These are phyloP conservation scores for Chaetoscypha palmicola DNA, from an alignment of 2,329 filamentous ascomycete species.

Conservation along the genomic window DNA sequence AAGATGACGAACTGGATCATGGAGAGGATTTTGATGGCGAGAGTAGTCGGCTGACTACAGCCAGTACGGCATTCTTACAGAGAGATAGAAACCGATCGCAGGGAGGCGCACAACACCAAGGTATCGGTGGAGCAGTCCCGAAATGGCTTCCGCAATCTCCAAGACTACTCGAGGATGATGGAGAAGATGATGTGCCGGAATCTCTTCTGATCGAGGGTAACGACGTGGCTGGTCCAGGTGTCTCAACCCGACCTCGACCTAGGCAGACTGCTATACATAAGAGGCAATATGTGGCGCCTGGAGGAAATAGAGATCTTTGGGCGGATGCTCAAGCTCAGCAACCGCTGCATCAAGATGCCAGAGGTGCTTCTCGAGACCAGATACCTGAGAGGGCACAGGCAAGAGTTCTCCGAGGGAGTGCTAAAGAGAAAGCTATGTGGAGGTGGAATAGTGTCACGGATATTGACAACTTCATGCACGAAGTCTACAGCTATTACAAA, in stretches of 20 bases:
- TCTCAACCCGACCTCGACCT: constrained; percentile 21
- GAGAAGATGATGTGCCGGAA: constrained; percentile 51
- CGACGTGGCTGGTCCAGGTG: constrained; percentile 26
- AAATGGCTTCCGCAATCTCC: constrained; percentile 29
- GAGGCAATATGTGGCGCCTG: constrained; percentile 32
- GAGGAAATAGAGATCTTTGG: constrained; percentile 46
- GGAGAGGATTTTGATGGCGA: constrained; percentile 28
- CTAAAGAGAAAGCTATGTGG: constrained; percentile 64
- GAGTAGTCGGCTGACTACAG: constrained; percentile 27
- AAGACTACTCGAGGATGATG: constrained; percentile 29
- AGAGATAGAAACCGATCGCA: constrained; percentile 13
- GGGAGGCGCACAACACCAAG: constrained; percentile 7
- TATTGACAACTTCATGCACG: constrained; percentile 60
- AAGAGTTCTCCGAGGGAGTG: constrained; percentile 43
- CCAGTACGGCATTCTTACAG: constrained; percentile 28
- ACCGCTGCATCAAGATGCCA: constrained; percentile 36
- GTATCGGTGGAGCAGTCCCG: constrained; percentile 10
- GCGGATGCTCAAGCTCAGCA: constrained; percentile 47
- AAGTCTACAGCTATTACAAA: constrained; percentile 63
- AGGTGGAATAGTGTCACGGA: constrained; percentile 67
- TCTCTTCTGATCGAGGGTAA: constrained; percentile 55
- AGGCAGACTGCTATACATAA: constrained; percentile 14
- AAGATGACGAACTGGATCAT: constrained; percentile 28
- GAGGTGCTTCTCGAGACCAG: constrained; percentile 27
- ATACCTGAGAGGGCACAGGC: constrained; percentile 40